Evolutionary conservation across 2,329 filamentous ascomycete genomes (phyloP).

Genomic region (Stachybotrys chlorohalonatus): DNA sequence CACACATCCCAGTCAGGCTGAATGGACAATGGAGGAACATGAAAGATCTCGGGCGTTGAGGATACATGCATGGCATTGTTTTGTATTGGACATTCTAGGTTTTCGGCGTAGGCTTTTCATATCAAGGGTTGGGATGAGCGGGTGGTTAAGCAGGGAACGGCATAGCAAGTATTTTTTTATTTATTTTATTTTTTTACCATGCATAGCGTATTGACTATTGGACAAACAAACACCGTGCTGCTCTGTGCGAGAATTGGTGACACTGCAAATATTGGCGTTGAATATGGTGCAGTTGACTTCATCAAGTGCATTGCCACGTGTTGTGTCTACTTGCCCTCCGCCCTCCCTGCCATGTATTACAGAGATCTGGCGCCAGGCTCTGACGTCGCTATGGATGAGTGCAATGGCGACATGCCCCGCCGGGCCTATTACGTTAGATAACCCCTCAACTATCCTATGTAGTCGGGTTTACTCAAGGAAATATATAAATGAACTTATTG

Average conservation of each 20-base stretch:
- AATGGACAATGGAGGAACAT: not conserved
- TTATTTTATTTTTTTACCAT: no score
- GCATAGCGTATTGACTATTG: no score
- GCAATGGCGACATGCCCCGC: not conserved
- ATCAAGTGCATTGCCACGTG: no score
- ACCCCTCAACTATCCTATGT: not conserved
- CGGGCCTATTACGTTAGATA: not conserved
- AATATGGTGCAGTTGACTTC: no score
- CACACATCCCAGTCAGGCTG: no score
- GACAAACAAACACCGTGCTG: no score
- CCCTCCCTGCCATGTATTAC: not conserved
- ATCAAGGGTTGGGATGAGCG: not conserved
- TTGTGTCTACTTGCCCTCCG: no score
- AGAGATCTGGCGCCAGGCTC: not conserved
- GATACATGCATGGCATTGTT: not conserved
- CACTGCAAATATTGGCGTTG: no score
- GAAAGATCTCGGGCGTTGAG: not conserved
- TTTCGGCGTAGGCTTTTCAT: not conserved
- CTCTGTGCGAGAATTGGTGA: no score
- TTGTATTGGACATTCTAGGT: not conserved
- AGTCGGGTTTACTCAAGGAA: not conserved
- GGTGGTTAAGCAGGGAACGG: not conserved
- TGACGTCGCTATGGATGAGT: not conserved
- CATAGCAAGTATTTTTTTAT: not conserved
- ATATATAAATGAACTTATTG: not conserved